Conservation (phyloP, 1,284 basidiomycete species). For the Neotropicomus parvogracilis region DNA sequence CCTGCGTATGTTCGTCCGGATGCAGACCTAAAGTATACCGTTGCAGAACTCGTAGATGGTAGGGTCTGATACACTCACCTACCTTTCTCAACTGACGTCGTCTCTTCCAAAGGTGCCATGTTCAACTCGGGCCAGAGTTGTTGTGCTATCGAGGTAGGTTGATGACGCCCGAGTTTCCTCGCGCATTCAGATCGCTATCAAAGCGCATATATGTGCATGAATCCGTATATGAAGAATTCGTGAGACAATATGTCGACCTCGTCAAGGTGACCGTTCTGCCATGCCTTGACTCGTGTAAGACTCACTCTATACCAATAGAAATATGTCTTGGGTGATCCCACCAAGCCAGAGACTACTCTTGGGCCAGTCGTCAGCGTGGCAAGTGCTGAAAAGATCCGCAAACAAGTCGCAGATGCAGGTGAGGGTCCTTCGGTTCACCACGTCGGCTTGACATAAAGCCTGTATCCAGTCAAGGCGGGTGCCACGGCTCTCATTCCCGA, state of each 20-base stretch:
- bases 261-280: constrained; percentile 52
- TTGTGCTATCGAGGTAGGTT: constrained; percentile 72
- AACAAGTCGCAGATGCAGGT: constrained; percentile 84
- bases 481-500: constrained; percentile 77
- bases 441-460: not conserved
- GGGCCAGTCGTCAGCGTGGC: constrained; percentile 90
- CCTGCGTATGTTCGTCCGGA: constrained; percentile 90
- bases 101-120: constrained; percentile 60
- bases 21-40: constrained; percentile 81
- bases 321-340: constrained; percentile 87
- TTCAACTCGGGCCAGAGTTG: constrained; percentile 97
- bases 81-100: not conserved
- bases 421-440: constrained; percentile 2
- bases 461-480: constrained; percentile 64
- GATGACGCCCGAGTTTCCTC: not conserved
- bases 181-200: not conserved
- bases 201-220: constrained; percentile 94
- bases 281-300: not conserved
- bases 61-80: not conserved
- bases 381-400: constrained; percentile 78
- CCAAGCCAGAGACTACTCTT: constrained; percentile 66
- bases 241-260: constrained; percentile 69
- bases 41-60: constrained; percentile 87
- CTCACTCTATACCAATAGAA: constrained; percentile 36
- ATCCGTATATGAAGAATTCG: constrained; percentile 76